phyloP scores from a whole-genome alignment of 257 asterid species.

The Solanum virginianum region DNA sequence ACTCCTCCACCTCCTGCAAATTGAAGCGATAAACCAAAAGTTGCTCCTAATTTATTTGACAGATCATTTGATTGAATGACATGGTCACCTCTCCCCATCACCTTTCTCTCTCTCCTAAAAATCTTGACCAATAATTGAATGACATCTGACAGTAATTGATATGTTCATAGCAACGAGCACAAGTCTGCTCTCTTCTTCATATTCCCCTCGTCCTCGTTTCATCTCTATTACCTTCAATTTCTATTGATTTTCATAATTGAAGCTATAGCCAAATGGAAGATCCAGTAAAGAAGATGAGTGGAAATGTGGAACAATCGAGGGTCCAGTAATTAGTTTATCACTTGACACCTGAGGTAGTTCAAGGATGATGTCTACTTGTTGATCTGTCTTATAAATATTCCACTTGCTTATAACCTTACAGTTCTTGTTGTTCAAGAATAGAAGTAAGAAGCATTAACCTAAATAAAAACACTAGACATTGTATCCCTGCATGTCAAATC shows the following conservation, averaged over 20 bases:
- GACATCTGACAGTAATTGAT: neutral
- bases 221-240: neutral
- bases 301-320: neutral
- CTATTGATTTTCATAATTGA: neutral
- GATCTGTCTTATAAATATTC: neutral
- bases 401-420: neutral
- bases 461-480: neutral
- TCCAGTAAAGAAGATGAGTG: neutral
- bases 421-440: neutral
- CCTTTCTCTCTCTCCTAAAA: neutral
- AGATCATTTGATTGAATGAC: neutral
- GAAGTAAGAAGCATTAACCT: neutral
- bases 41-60: neutral
- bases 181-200: neutral
- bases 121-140: neutral
- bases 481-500: neutral
- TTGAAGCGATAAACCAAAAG: neutral
- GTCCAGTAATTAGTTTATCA: neutral
- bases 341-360: neutral
- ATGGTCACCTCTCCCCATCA: neutral
- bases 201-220: neutral
- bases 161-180: neutral
- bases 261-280: neutral
- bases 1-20: neutral
- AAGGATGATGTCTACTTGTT: neutral